Evolutionary conservation across 305 asterid genomes (phyloP).

Genomic region (Solanum hybrid): DNA sequence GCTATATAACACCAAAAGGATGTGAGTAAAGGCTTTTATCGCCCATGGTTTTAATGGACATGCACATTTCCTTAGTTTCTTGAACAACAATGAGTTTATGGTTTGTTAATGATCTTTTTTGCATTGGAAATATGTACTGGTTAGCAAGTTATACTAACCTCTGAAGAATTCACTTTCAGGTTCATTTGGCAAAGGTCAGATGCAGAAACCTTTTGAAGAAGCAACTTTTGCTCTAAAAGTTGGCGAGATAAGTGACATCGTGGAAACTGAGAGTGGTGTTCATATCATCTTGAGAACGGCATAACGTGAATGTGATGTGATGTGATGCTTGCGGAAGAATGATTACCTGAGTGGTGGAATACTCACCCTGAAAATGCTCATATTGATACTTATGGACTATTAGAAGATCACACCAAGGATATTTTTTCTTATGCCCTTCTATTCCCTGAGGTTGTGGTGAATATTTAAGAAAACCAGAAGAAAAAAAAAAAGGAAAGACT

Average conservation of each 20-base stretch:
- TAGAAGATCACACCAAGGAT: not conserved
- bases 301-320: not conserved
- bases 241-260: slow-evolving; percentile 79
- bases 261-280: slow-evolving; percentile 91
- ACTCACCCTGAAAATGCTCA: not conserved
- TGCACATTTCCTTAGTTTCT: not conserved
- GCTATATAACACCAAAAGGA: not conserved
- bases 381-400: not conserved
- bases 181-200: slow-evolving; percentile 73
- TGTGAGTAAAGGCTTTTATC: not conserved
- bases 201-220: slow-evolving; percentile 96
- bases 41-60: not conserved
- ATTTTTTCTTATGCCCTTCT: not conserved
- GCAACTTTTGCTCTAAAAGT: slow-evolving; percentile 34
- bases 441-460: not conserved
- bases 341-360: not conserved
- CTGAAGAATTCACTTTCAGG: slow-evolving; percentile 33
- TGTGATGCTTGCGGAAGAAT: not conserved
- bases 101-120: not conserved
- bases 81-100: not conserved
- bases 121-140: not conserved
- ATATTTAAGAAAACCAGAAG: not conserved
- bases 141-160: not conserved
- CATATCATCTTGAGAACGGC: slow-evolving; percentile 79
- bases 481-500: not conserved